A percentile compares a stretch with the other conserved stretches of the same genome.
phyloP scores from a whole-genome alignment of 148 eudicot genomes.

The Dianthus caryophyllus region DNA sequence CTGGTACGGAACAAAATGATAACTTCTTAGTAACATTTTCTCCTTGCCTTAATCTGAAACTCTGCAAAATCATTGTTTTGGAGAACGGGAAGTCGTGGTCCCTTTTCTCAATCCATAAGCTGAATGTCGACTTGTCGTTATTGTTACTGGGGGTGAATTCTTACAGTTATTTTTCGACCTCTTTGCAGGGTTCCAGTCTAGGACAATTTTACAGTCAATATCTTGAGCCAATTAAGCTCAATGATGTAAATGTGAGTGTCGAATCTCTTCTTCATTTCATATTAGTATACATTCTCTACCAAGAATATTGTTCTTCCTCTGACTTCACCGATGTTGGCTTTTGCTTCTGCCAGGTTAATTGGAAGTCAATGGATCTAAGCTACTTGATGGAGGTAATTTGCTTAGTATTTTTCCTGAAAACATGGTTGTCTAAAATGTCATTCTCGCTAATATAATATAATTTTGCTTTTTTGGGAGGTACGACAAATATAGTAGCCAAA shows the following conservation, averaged over 20 bases:
- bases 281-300: background rate
- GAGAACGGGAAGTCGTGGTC: too few relatives aligned
- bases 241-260: conserved; percentile 63
- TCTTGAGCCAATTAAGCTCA: conserved; percentile 91
- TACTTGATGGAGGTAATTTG: conserved; percentile 78
- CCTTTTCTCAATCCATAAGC: too few relatives aligned
- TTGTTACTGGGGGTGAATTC: too few relatives aligned
- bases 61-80: too few relatives aligned
- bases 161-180: conserved; percentile 7
- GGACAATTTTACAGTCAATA: conserved; percentile 93
- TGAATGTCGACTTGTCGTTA: too few relatives aligned
- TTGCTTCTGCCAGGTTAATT: conserved; percentile 59
- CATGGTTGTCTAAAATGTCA: background rate
- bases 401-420: background rate
- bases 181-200: conserved; percentile 82
- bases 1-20: too few relatives aligned
- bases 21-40: too few relatives aligned
- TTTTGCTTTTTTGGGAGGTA: background rate
- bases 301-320: conserved; percentile 6
- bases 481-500: background rate
- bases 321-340: background rate
- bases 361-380: conserved; percentile 92
- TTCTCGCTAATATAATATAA: background rate
- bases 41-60: too few relatives aligned
- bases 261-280: conserved; percentile 8